A percentile compares a stretch with the other conserved stretches of the same genome.
These are phyloP conservation scores for Paracorniculantispora psalliotae DNA, from an alignment of 2,329 filamentous ascomycete species.

Conservation along the genomic window DNA sequence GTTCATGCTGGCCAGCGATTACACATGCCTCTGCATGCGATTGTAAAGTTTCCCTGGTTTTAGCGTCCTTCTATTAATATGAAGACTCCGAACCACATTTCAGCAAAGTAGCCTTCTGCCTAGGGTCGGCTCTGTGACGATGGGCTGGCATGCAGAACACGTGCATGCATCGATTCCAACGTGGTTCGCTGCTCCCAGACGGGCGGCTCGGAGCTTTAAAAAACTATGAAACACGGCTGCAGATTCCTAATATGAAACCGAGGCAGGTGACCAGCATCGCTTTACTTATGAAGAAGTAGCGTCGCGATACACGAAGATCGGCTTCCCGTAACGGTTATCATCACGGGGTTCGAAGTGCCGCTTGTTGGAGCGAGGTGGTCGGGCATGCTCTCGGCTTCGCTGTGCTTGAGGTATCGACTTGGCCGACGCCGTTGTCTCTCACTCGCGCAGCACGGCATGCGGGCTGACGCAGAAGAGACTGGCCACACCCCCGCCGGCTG, in stretches of 20 bases:
- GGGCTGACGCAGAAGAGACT: conserved; percentile 4
- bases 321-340: background rate
- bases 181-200: background rate
- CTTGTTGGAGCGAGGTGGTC: background rate
- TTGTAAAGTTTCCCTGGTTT: background rate
- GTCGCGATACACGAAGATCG: background rate
- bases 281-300: background rate
- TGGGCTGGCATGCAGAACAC: background rate
- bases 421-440: background rate
- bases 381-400: background rate
- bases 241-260: background rate
- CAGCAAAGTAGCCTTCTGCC: background rate
- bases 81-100: background rate
- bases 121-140: background rate
- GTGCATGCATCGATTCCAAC: background rate
- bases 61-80: background rate
- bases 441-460: background rate
- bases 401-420: background rate
- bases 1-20: background rate
- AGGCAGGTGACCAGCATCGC: background rate
- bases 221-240: background rate
- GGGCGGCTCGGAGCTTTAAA: background rate
- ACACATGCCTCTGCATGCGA: no score
- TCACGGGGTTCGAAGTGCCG: background rate
- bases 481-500: background rate